These are phyloP conservation scores for Knufia petricola DNA, from an alignment of 2,329 filamentous ascomycete species.

Conservation along the genomic window DNA sequence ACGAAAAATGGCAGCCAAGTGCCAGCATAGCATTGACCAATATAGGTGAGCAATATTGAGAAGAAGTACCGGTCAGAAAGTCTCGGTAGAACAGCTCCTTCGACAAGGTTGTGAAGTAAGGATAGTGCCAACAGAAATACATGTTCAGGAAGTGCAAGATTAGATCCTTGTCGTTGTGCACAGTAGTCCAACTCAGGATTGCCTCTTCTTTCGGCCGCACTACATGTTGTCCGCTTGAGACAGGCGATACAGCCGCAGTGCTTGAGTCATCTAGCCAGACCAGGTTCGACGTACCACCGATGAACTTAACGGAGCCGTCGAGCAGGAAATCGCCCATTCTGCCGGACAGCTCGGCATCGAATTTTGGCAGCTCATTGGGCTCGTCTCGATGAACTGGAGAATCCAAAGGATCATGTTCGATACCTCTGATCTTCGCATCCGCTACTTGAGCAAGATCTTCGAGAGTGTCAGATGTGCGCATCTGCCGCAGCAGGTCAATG, in stretches of 20 bases:
- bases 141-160: constrained; percentile 85
- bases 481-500: constrained; percentile 67
- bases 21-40: constrained; percentile 91
- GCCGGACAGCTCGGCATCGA: constrained; percentile 74
- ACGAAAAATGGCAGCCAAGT: constrained; percentile 86
- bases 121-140: constrained; percentile 98
- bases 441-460: constrained; percentile 55
- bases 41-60: constrained; percentile 75
- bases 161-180: constrained; percentile 68
- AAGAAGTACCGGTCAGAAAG: constrained; percentile 60
- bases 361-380: constrained; percentile 27
- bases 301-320: constrained; percentile 79
- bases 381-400: constrained; percentile 30
- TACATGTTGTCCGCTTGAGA: constrained; percentile 29
- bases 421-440: constrained; percentile 42
- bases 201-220: constrained; percentile 54
- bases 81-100: constrained; percentile 80
- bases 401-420: constrained; percentile 30
- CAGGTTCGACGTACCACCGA: constrained; percentile 87
- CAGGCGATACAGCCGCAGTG: constrained; percentile 21
- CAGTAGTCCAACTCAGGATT: constrained; percentile 75
- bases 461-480: constrained; percentile 72
- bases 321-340: constrained; percentile 89
- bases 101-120: constrained; percentile 86
- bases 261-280: constrained; percentile 58